Base-by-base conservation (phyloP, 192 early-diverging fungal genomes). In the Borealophlyctis nickersoniae region DNA sequence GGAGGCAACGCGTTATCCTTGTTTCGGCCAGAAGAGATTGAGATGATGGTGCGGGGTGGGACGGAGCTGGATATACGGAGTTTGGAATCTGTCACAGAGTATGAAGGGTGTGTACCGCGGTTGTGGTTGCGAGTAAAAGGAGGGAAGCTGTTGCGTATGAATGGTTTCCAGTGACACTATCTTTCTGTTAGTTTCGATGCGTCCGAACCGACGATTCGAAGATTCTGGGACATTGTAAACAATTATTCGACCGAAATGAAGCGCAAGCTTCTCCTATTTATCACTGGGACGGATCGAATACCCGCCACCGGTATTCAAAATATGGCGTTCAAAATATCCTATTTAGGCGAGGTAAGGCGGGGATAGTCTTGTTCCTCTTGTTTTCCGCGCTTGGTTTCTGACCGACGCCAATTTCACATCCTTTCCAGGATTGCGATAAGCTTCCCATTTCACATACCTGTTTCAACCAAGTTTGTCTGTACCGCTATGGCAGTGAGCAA, bases 371-470 rank as follows among this genome's bases (percentile, higher is more conserved):
- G 52, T 24, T 27, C 22, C 16, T 39, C 60, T 30, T 66, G 24
- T 28, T 52, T 3, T 5, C 4, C 23, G n/a, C 52, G 0, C 31
- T 29, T 53, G 49, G 49, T 35, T 14, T 19, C 1, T 26, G 9
- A 29, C 49, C 11, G 3, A 30, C 33, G n/a, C n/a, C n/a, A n/a
- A 0, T 0, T 50, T 49, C 27, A 35, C 27, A 27, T 23, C 26
- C 60, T 26, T 13, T 56, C 0, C 84, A 90, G 4, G 93, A 96
- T 60, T 85, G 81, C 31, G 87, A 92, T 26, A 69, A 81, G 36
- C 56, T 96, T 54, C 94, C 94, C 3, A 90, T 90, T 1, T 89
- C 94, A 28, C 74, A 91, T 63, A 96, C 94, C 1, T 96, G 94
- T 67, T 96, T 96, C 62, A 77, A 80, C 49, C 75, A 80, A 58